Evolutionary conservation across 2,329 filamentous ascomycete genomes (phyloP).

Genomic region (Elsinoe batatas): DNA sequence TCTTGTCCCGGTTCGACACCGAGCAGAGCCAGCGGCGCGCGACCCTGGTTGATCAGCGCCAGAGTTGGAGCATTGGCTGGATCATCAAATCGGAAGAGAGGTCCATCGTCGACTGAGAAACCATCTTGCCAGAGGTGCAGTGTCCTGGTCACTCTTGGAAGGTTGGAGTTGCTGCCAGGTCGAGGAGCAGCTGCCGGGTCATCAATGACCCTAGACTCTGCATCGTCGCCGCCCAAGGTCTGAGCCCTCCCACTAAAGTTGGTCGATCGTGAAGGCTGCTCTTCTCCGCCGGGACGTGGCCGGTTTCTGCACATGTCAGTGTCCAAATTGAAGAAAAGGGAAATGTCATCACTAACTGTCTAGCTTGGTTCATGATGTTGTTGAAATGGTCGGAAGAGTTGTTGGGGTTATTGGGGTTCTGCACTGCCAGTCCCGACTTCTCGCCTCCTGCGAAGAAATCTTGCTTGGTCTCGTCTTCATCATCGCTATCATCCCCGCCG

Average conservation of each 20-base stretch:
- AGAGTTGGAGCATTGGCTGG: constrained; percentile 62
- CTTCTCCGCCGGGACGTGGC: constrained; percentile 44
- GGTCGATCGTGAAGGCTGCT: constrained; percentile 28
- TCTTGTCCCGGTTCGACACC: constrained; percentile 65
- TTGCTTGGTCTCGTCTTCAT: constrained; percentile 48
- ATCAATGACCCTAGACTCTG: constrained; percentile 57
- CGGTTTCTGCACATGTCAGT: constrained; percentile 42
- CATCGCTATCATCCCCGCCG: constrained; percentile 48
- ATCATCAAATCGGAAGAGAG: constrained; percentile 68
- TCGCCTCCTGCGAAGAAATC: constrained; percentile 78
- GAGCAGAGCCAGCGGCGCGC: constrained; percentile 68
- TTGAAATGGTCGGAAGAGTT: constrained; percentile 36
- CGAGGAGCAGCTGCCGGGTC: constrained; percentile 41
- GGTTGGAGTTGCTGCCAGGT: constrained; percentile 15
- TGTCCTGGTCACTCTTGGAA: constrained; percentile 51
- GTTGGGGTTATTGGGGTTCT: constrained; percentile 47
- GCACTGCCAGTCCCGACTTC: constrained; percentile 65
- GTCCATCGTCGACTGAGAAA: constrained; percentile 76
- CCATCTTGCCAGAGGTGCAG: constrained; percentile 77
- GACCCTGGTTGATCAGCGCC: constrained; percentile 64
- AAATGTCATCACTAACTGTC: constrained; percentile 27
- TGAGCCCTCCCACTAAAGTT: constrained; percentile 61
- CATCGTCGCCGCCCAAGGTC: constrained; percentile 69
- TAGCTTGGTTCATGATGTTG: constrained; percentile 40
- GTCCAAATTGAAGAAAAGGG: neutral